These are phyloP conservation scores for Marasmius tenuissimus DNA, from an alignment of 1,284 basidiomycete species.

Conservation along the genomic window DNA sequence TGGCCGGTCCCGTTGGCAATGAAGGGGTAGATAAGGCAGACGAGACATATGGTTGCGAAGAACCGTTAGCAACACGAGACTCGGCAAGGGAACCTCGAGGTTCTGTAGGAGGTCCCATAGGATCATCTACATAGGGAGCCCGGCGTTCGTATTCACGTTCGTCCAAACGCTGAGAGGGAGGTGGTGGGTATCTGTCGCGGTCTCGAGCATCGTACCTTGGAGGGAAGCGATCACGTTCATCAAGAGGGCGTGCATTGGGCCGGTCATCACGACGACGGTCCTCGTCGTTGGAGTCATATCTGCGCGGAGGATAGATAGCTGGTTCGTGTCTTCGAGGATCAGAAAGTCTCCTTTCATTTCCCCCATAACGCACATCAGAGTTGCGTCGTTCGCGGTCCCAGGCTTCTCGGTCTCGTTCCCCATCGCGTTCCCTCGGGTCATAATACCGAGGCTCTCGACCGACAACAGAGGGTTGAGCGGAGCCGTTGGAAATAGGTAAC, in stretches of 20 bases:
- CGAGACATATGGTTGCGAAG: conserved; percentile 15
- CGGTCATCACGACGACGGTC: conserved; percentile 7
- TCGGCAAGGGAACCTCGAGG: neutral
- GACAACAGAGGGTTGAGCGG: conserved; percentile 2
- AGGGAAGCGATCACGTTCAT: conserved; percentile 26
- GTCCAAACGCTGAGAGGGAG: conserved; percentile 13
- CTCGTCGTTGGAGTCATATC: conserved; percentile 24
- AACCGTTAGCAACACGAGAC: conserved; percentile 16
- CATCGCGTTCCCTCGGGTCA: conserved; percentile 28
- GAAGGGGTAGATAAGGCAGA: conserved; percentile 16
- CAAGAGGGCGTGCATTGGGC: conserved; percentile 7
- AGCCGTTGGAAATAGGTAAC: conserved; percentile 3
- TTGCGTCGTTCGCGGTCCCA: conserved; percentile 33
- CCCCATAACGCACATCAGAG: conserved; percentile 31
- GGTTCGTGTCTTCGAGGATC: conserved; percentile 38
- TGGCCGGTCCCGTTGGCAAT: conserved; percentile 17
- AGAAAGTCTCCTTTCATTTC: conserved; percentile 24
- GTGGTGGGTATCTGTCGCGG: conserved; percentile 5
- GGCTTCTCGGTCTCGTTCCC: conserved; percentile 28
- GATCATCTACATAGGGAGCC: conserved; percentile 14
- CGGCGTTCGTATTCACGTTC: conserved; percentile 19
- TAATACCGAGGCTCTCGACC: conserved; percentile 1
- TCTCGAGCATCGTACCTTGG: conserved; percentile 12
- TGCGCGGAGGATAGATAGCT: conserved; percentile 29
- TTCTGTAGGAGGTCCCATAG: neutral